phyloP scores from a whole-genome alignment of 1,284 basidiomycete genomes.

The Trametes pubescens region DNA sequence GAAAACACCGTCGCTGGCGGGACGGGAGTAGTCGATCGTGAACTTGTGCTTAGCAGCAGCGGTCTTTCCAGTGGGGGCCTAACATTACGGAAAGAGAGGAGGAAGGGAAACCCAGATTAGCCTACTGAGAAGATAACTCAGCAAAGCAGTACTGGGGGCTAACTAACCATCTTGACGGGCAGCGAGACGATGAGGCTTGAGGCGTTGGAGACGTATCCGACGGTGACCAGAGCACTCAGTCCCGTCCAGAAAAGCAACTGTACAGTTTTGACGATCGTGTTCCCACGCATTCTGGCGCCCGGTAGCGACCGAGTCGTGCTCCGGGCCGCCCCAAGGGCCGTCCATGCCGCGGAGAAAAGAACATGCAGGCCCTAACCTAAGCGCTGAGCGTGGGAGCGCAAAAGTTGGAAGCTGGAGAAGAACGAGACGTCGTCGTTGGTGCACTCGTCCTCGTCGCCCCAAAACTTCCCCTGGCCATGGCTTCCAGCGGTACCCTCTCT shows the following conservation, averaged over 20 bases:
- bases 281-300: constrained; percentile 24
- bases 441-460: constrained; percentile 17
- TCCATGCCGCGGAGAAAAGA: constrained; percentile 4
- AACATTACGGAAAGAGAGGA: constrained; percentile 38
- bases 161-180: constrained; percentile 73
- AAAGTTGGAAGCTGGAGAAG: constrained; percentile 25
- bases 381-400: constrained; percentile 22
- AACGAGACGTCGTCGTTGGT: constrained; percentile 6
- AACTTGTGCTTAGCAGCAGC: constrained; percentile 86
- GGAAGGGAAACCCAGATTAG: constrained; percentile 61
- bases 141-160: constrained; percentile 81
- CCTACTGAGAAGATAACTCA: constrained; percentile 94
- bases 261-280: constrained; percentile 38
- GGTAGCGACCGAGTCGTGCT: neutral
- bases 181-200: constrained; percentile 40
- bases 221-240: constrained; percentile 13
- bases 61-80: constrained; percentile 75
- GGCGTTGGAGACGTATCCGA: constrained; percentile 27
- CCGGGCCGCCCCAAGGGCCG: constrained; percentile 2
- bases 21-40: constrained; percentile 94
- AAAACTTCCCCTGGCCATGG: constrained; percentile 48
- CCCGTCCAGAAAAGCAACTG: constrained; percentile 32
- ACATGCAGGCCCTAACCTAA: constrained; percentile 23
- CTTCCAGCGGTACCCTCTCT: constrained; percentile 57
- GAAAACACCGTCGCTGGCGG: constrained; percentile 90